A percentile compares a stretch with the other conserved stretches of the same genome.
Conservation (phyloP, 768 basidiomycete genomes). For the Mycena vulgaris region DNA sequence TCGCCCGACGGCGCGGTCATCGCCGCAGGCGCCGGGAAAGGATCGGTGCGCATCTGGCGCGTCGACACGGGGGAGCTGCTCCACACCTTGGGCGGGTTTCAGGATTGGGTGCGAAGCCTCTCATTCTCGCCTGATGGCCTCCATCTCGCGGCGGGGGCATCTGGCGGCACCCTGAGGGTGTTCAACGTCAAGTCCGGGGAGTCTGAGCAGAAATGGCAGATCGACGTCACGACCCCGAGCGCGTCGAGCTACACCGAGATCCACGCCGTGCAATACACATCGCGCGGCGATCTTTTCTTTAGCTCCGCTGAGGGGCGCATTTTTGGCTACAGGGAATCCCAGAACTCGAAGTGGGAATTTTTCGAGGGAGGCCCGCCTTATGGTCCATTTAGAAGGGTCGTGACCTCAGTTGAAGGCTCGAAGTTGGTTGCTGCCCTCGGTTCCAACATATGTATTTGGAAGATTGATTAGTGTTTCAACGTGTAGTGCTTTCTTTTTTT, state of each 20-base stretch:
- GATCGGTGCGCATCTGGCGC: constrained; percentile 38
- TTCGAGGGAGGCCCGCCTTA: too few species aligned
- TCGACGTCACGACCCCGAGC: not conserved
- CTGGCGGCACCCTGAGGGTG: constrained; percentile 5
- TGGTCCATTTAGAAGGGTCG: not conserved
- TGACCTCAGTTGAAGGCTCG: not conserved
- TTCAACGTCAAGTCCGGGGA: constrained; percentile 18
- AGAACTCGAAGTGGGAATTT: constrained; percentile 12
- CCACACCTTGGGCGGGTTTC: constrained; percentile 28
- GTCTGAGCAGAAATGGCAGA: constrained; percentile 4
- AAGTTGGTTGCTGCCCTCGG: constrained; percentile 6
- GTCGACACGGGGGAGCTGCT: constrained; percentile 34
- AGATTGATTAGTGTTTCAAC: constrained; percentile 1
- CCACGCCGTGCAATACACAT: not conserved
- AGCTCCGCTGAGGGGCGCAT: constrained; percentile 8
- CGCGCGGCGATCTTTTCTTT: constrained; percentile 17
- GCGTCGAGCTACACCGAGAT: not conserved
- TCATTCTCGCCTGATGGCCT: constrained; percentile 32
- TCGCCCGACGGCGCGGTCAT: constrained; percentile 40
- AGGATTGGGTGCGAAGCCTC: constrained; percentile 27
- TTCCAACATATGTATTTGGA: constrained; percentile 2
- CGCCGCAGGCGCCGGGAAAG: constrained; percentile 38
- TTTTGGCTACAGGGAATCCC: constrained; percentile 4
- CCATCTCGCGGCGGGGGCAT: constrained; percentile 29
- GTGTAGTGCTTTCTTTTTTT: too few species aligned